Evolutionary conservation across 495 filamentous ascomycete species (phyloP).

Genomic region (Terfezia claveryi): DNA sequence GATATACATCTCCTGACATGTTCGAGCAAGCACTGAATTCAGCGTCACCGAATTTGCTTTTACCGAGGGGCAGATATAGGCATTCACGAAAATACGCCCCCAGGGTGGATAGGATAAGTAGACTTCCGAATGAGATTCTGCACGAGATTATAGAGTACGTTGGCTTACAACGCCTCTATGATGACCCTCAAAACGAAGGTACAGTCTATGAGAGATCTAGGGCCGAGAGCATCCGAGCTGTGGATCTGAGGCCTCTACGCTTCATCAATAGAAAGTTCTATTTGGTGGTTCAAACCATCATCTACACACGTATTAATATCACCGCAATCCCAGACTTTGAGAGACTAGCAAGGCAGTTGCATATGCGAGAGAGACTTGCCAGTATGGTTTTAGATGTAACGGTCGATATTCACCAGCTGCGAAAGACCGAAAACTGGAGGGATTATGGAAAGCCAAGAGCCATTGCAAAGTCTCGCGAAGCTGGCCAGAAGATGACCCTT

Average conservation of each 20-base stretch:
- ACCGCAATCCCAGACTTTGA: not conserved
- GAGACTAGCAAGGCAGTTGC: not conserved
- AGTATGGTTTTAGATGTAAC: not conserved
- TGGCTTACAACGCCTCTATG: not conserved
- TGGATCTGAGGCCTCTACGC: not conserved
- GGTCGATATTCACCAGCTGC: not conserved
- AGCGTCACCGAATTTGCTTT: too few relatives aligned
- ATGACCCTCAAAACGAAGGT: not conserved
- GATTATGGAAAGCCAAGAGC: too few relatives aligned
- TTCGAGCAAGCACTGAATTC: too few relatives aligned
- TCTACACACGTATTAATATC: not conserved
- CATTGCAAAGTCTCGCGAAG: too few relatives aligned
- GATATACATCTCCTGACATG: too few relatives aligned
- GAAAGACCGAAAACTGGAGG: not conserved
- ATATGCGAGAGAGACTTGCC: not conserved
- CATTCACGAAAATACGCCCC: too few relatives aligned
- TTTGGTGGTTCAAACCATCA: not conserved
- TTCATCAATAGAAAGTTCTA: not conserved
- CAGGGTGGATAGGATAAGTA: too few relatives aligned
- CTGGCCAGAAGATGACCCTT: not conserved
- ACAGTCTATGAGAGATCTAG: not conserved
- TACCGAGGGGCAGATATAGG: too few relatives aligned
- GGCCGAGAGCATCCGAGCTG: not conserved
- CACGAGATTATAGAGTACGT: not conserved
- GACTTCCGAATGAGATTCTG: not conserved